phyloP scores from a whole-genome alignment of 2,329 filamentous ascomycete species.

The Fusarium albidum region DNA sequence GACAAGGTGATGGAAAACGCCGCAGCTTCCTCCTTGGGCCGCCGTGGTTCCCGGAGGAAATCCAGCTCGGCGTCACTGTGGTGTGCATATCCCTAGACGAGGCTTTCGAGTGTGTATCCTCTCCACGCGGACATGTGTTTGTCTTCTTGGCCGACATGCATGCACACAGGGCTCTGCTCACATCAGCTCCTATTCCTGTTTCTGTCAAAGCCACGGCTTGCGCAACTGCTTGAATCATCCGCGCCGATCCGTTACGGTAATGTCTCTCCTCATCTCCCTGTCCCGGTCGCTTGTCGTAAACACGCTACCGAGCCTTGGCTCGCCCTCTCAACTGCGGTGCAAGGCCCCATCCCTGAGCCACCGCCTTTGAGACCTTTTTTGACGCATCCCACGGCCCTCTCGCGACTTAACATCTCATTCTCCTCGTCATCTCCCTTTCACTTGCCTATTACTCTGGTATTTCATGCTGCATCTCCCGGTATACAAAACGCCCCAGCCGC shows the following conservation, averaged over 20 bases:
- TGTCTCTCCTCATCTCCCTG: slow-evolving; percentile 33
- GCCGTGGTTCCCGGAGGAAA: not conserved
- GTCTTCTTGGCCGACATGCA: slow-evolving; percentile 12
- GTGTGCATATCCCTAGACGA: not conserved
- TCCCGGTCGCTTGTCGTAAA: slow-evolving; percentile 6
- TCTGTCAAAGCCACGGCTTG: slow-evolving; percentile 6
- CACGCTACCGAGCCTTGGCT: slow-evolving; percentile 24
- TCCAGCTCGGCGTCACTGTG: not conserved
- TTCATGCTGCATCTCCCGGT: not conserved
- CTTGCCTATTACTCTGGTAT: not conserved
- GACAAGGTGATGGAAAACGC: not conserved
- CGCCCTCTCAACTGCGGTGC: not conserved
- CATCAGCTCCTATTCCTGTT: slow-evolving; percentile 14
- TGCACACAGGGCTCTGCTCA: not conserved
- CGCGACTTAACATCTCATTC: slow-evolving; percentile 1
- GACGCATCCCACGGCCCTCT: slow-evolving; percentile 1
- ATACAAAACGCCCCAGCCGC: slow-evolving; percentile 28
- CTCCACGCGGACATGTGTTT: slow-evolving; percentile 5
- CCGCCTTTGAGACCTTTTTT: slow-evolving; percentile 26
- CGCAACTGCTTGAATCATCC: slow-evolving; percentile 24
- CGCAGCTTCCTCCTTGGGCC: slow-evolving; percentile 9
- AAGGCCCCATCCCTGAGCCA: slow-evolving; percentile 10
- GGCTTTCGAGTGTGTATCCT: not conserved
- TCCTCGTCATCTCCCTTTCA: slow-evolving; percentile 1
- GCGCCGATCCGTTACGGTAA: slow-evolving; percentile 28